Percentiles rank a stretch among this genome's conserved stretches.
phyloP scores from a whole-genome alignment of 768 basidiomycete species.

The Macrolepiota albuminosa region DNA sequence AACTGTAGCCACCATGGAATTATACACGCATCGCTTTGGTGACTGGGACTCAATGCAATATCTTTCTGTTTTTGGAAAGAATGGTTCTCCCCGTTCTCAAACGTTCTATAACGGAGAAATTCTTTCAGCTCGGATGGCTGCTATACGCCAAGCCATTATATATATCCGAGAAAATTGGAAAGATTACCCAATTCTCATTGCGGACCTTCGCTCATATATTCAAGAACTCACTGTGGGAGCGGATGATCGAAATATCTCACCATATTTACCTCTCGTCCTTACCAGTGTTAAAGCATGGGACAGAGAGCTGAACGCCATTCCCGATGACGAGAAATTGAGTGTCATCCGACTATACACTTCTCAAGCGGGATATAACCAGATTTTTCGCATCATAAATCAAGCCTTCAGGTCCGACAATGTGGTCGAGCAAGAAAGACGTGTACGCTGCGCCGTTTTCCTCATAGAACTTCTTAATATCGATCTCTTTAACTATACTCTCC shows the following conservation, averaged over 20 bases:
- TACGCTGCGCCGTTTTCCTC: slow-evolving; percentile 11
- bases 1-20: neutral
- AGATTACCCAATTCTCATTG: slow-evolving; percentile 9
- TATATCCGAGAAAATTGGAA: slow-evolving; percentile 12
- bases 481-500: slow-evolving; percentile 13
- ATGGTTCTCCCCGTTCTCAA: slow-evolving; percentile 7
- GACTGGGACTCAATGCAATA: slow-evolving; percentile 13
- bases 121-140: slow-evolving; percentile 8
- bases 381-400: slow-evolving; percentile 13
- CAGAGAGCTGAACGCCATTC: neutral
- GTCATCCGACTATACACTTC: slow-evolving; percentile 14
- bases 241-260: neutral
- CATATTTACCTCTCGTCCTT: slow-evolving; percentile 6
- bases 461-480: slow-evolving; percentile 16
- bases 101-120: slow-evolving; percentile 12
- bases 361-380: slow-evolving; percentile 11
- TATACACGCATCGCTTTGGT: slow-evolving; percentile 5
- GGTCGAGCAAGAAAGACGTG: slow-evolving; percentile 8
- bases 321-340: slow-evolving; percentile 11
- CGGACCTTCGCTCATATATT: slow-evolving; percentile 9
- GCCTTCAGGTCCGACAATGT: slow-evolving; percentile 10
- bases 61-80: slow-evolving; percentile 8
- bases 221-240: neutral
- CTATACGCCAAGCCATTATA: slow-evolving; percentile 11
- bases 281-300: slow-evolving; percentile 11